Conservation (phyloP, 805 yeast genomes). For the Zygoascus flipseniorum region DNA sequence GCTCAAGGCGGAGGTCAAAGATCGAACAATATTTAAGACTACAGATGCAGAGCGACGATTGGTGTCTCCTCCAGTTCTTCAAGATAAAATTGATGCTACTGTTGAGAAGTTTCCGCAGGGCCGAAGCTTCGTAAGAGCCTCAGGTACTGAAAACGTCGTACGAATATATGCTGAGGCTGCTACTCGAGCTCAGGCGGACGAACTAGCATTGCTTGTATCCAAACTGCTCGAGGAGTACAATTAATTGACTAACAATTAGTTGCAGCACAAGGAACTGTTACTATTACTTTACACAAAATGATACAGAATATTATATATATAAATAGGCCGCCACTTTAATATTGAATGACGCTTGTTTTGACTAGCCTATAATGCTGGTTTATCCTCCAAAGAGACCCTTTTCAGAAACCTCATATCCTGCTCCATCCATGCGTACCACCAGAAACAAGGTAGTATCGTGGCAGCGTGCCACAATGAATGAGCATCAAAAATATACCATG, state of each 20-base stretch:
- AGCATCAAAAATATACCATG: slow-evolving; percentile 67
- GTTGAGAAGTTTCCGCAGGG: slow-evolving; percentile 53
- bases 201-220: slow-evolving; percentile 27
- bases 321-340: neutral
- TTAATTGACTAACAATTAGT: neutral
- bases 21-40: slow-evolving; percentile 70
- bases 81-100: slow-evolving; percentile 55
- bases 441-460: slow-evolving; percentile 72
- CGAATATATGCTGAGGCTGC: slow-evolving; percentile 90
- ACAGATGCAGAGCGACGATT: slow-evolving; percentile 85
- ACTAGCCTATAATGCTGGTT: neutral
- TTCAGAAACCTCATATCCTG: slow-evolving; percentile 22
- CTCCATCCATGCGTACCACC: slow-evolving; percentile 52
- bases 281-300: no score
- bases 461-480: slow-evolving; percentile 92
- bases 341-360: neutral
- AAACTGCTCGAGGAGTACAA: slow-evolving; percentile 13
- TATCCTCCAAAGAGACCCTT: neutral
- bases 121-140: slow-evolving; percentile 90
- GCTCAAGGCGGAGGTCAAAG: slow-evolving; percentile 73
- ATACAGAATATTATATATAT: neutral
- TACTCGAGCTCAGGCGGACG: slow-evolving; percentile 39
- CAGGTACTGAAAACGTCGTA: slow-evolving; percentile 97
- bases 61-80: slow-evolving; percentile 70
- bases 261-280: no score